These are phyloP conservation scores for Knoxdaviesia proteae DNA, from an alignment of 2,329 filamentous ascomycete species.

Conservation along the genomic window DNA sequence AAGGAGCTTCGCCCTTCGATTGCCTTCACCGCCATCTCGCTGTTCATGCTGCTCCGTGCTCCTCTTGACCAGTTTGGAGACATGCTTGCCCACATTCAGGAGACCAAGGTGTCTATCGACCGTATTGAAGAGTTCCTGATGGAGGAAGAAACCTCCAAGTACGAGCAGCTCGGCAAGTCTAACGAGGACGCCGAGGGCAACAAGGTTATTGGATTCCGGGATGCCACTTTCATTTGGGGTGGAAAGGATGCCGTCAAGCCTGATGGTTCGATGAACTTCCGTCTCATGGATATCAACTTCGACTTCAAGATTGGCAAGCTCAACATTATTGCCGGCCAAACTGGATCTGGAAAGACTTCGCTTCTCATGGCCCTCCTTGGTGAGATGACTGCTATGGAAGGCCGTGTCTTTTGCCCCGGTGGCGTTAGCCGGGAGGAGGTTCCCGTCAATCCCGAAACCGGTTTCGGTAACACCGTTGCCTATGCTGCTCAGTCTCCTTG, in stretches of 20 bases:
- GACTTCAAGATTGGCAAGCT: constrained; percentile 70
- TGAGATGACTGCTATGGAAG: constrained; percentile 77
- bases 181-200: constrained; percentile 48
- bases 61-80: constrained; percentile 91
- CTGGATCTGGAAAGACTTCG: constrained; percentile 88
- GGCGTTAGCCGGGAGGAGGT: constrained; percentile 73
- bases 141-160: constrained; percentile 94
- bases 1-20: constrained; percentile 81
- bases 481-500: constrained; percentile 95
- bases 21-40: constrained; percentile 86
- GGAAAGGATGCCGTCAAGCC: constrained; percentile 37
- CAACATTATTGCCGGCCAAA: constrained; percentile 83
- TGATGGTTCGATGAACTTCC: constrained; percentile 55
- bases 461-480: constrained; percentile 75
- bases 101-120: constrained; percentile 90
- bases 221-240: constrained; percentile 81
- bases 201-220: constrained; percentile 62
- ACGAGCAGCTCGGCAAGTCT: constrained; percentile 55
- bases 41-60: constrained; percentile 84
- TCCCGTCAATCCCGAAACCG: constrained; percentile 59
- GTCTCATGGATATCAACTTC: constrained; percentile 63
- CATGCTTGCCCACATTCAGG: constrained; percentile 96
- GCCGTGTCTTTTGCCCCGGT: constrained; percentile 67
- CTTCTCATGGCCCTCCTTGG: constrained; percentile 88
- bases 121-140: constrained; percentile 86